Evolutionary conservation across 352 stramenopile species (phyloP).

Genomic region (Aphanomyces cochlioides): DNA sequence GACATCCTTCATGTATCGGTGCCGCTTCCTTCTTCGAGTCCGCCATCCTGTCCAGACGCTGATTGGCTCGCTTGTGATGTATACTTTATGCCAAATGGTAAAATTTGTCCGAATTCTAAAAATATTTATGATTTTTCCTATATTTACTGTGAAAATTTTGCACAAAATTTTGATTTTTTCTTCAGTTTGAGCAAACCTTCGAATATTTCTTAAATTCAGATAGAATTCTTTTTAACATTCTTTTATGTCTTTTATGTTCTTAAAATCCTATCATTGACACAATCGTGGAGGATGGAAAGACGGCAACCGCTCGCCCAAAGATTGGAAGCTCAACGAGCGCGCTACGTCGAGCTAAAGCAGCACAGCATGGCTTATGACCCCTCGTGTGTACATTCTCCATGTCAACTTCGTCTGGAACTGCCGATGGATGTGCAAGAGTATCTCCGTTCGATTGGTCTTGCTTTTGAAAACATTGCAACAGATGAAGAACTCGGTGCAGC

Average conservation of each 20-base stretch:
- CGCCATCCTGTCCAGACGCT: background rate
- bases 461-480: background rate
- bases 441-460: background rate
- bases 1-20: conserved; percentile 7
- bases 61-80: background rate
- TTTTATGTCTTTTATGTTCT: background rate
- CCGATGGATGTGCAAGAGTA: conserved; percentile 4
- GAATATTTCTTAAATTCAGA: too few species aligned
- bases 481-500: background rate
- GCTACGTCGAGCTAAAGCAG: conserved; percentile 4
- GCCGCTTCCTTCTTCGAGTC: conserved; percentile 9
- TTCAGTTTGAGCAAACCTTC: too few species aligned
- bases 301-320: background rate
- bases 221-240: too few species aligned
- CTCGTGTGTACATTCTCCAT: background rate
- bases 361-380: background rate
- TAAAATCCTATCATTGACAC: background rate
- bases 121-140: background rate
- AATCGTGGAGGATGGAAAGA: background rate
- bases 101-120: background rate
- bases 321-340: background rate
- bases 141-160: too few species aligned
- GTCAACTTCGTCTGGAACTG: conserved; percentile 15
- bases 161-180: too few species aligned
- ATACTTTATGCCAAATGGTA: background rate